Evolutionary conservation across 1,139 yeast genomes (phyloP), one percentile per base, ranked within the genome.

Genomic region (Diutina siamensis): DNA sequence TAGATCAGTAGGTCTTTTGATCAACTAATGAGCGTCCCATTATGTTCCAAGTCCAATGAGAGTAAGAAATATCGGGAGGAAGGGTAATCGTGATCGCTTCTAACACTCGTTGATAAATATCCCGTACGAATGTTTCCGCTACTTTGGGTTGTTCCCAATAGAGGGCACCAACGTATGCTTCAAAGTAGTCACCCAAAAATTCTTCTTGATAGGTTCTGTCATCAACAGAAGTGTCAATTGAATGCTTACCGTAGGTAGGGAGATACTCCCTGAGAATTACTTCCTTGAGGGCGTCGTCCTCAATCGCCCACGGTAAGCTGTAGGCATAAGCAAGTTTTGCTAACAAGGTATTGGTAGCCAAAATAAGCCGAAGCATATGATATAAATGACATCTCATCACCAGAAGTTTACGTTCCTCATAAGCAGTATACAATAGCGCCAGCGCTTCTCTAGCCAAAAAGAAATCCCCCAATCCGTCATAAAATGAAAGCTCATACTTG

Each of bases 391-490:
- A 18, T 50, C 49, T 22, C 42, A 38, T 38, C n/a, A n/a, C 20
- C 25, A 17, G 18, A 2, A 25, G 21, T 25, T 25, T 38, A n/a
- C 32, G n/a, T 25, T 38, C 21, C 3, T 38, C 42, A 12, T 38
- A 38, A 18, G 25, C n/a, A 5, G 28, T 4, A 38, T 64, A 69
- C 45, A 69, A 57, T 44, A 68, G 53, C 46, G 61, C 62, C 2
- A 72, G 63, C 1, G 71, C 61, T 49, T 66, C 72, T 22, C 64
- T 59, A 8, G 72, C 68, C 44, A 69, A 57, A 47, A 61, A 67
- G 49, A 66, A 67, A 53, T 69, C 74, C 0, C 74, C 74, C 46
- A 69, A 59, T 0, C 74, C 74, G 51, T 69, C 74, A 46, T 66
- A 60, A 46, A 68, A 65, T n/a, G 71, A 67, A 36, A 68, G 57